Evolutionary conservation across 495 filamentous ascomycete species (phyloP).

Genomic region (Apiosordaria backusii): DNA sequence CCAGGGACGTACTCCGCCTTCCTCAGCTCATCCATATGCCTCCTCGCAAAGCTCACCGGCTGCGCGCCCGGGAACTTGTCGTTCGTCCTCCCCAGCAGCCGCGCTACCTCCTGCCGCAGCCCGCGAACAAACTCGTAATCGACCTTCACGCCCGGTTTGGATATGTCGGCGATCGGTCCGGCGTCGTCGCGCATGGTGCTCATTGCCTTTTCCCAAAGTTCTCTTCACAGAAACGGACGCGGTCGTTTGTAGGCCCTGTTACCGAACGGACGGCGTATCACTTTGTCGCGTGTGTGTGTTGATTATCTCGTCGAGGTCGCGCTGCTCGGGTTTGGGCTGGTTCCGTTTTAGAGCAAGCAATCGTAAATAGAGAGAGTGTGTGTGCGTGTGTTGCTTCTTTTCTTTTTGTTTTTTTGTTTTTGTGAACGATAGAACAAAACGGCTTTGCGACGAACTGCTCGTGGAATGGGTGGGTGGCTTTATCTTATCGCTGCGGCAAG

Average conservation of each 20-base stretch:
- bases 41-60: constrained; percentile 80
- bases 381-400: no score
- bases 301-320: no score
- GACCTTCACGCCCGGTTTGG: constrained; percentile 63
- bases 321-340: no score
- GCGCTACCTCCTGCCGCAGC: constrained; percentile 71
- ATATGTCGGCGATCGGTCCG: constrained; percentile 40
- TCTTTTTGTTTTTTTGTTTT: no score
- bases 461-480: not conserved
- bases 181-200: constrained; percentile 25
- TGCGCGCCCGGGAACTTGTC: constrained; percentile 85
- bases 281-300: no score
- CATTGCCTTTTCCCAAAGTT: not conserved
- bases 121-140: constrained; percentile 52
- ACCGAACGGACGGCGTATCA: no score
- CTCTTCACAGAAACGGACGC: no score
- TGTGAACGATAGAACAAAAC: no score
- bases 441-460: no score
- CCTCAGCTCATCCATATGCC: constrained; percentile 74
- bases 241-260: no score
- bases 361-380: no score
- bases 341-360: no score
- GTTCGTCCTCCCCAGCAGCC: constrained; percentile 64
- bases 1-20: constrained; percentile 57
- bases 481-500: not conserved